Evolutionary conservation across 2,329 filamentous ascomycete species (phyloP).

Genomic region (Fusarium illudens): DNA sequence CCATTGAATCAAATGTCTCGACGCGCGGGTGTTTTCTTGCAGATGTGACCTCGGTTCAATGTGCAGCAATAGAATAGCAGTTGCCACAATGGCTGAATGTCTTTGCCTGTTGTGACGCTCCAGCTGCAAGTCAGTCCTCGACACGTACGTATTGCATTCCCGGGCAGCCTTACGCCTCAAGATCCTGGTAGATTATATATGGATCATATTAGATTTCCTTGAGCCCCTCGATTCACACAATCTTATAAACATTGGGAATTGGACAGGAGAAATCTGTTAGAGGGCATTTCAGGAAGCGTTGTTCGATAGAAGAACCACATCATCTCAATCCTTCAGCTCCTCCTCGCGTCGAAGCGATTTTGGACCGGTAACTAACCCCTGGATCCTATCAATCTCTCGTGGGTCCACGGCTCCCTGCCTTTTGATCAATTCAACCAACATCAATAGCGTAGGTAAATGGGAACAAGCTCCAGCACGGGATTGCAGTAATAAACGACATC

Average conservation of each 20-base stretch:
- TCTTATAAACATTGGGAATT: not conserved
- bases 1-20: constrained; percentile 15
- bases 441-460: not conserved
- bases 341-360: not conserved
- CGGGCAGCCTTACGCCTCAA: not conserved
- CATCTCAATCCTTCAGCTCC: not conserved
- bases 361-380: not conserved
- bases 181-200: not conserved
- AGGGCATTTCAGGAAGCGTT: not conserved
- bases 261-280: not conserved
- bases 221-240: not conserved
- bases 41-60: not conserved
- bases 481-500: not conserved
- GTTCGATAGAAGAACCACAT: not conserved
- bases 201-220: not conserved
- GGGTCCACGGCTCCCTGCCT: not conserved
- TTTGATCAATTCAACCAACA: not conserved
- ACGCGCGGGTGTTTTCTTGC: constrained; percentile 9
- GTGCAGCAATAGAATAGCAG: not conserved
- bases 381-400: not conserved
- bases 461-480: not conserved
- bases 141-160: not conserved
- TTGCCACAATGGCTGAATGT: not conserved
- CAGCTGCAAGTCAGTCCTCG: not conserved
- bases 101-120: not conserved